Base-by-base conservation (phyloP, 1,284 basidiomycete genomes). In the Pyrrhoderma lamaoense region DNA sequence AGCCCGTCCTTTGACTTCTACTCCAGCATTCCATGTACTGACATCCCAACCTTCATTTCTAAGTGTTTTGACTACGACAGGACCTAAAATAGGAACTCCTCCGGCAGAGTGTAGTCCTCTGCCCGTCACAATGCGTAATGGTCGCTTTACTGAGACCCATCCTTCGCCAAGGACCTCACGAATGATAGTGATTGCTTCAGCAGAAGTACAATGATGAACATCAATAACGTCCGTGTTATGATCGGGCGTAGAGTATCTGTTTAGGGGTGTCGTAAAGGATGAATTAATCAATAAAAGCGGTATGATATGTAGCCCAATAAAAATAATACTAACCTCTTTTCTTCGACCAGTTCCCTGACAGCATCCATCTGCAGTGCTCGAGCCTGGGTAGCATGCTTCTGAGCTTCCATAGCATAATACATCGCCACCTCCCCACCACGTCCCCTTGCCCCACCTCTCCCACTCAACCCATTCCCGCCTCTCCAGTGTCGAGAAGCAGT, bases 91-190 rank as follows among this genome's bases (percentile, higher is more conserved):
- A 37, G 79, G 73, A 8, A 81, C 69, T 42, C 79, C 75, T 43
- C 77, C 77, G 35, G 63, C 68, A 0, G 86, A 89, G 61, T 89
- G 86, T 2, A 69, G 71, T 2, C 86, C 86, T 18, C 80, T 76
- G 4, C 86, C 86, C 2, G 86, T 89, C 56, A 89, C 82, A 44
- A 89, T 77, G 52, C 70, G 77, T 51, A 89, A 62, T 0, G 84
- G 81, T 58, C 75, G 76, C 11, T 67, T 82, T 81, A 48, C 1
- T 31, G 11, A 22, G 27, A 72, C 67, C 19, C 60, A 61, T 21
- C 70, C 62, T 36, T 68, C 64, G 22, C 64, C 60, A 8, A 89
- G 69, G 23, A 76, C 75, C 52, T 84, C 82, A 53, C 74, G 74
- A 9, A 80, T 77, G 51, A 89, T 82, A 8, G 67, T 66, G 52